Percentiles rank a stretch among this genome's conserved stretches.
Conservation (phyloP, 2,329 filamentous ascomycete species). For the Lachnellula arida region DNA sequence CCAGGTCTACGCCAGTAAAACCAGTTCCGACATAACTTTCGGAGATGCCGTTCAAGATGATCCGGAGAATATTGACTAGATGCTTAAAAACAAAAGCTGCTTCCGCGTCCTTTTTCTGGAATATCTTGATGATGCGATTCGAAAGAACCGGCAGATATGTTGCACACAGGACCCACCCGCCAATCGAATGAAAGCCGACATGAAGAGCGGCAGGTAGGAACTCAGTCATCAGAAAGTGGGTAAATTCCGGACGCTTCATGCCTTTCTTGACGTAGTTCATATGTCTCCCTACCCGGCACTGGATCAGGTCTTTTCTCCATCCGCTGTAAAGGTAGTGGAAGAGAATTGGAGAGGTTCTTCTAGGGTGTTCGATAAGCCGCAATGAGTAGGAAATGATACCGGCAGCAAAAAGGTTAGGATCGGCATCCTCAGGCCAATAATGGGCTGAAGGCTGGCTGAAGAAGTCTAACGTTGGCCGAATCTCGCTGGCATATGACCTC, state of each 20-base stretch:
- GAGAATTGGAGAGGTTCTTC: conserved; percentile 19
- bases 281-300: conserved; percentile 11
- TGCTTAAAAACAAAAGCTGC: conserved; percentile 10
- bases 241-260: conserved; percentile 22
- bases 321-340: conserved; percentile 29
- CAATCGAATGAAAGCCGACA: conserved; percentile 20
- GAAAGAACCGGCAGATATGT: conserved; percentile 22
- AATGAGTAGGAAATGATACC: conserved; percentile 27
- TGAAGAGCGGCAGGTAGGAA: conserved; percentile 24
- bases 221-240: conserved; percentile 24
- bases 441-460: conserved; percentile 22
- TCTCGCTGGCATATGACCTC: conserved; percentile 23
- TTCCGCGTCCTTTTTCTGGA: conserved; percentile 7
- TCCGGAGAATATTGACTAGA: conserved; percentile 21
- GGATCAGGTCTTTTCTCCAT: conserved; percentile 23
- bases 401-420: conserved; percentile 27
- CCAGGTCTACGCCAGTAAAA: conserved; percentile 8
- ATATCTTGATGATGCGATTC: conserved; percentile 4
- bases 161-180: conserved; percentile 22
- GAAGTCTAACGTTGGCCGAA: conserved; percentile 24
- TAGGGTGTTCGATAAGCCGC: conserved; percentile 16
- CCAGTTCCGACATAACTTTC: background rate
- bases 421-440: conserved; percentile 28
- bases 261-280: conserved; percentile 16
- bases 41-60: conserved; percentile 19